These are phyloP conservation scores for Rubia yunnanensis DNA, from an alignment of 257 asterid genomes.

Conservation along the genomic window DNA sequence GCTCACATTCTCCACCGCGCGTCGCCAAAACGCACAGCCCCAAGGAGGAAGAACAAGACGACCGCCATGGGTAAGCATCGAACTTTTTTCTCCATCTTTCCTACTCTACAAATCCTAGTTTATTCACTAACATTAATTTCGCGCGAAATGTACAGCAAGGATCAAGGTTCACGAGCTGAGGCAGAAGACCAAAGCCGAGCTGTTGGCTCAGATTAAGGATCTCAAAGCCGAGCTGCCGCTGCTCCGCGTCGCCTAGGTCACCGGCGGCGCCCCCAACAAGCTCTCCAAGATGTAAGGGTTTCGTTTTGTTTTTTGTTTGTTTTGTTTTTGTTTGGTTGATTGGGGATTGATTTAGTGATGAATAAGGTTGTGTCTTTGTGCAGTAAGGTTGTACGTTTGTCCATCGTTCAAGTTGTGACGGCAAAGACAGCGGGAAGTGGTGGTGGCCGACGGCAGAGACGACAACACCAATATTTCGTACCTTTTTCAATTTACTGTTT, in stretches of 20 bases:
- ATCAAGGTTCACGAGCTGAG: slow-evolving; percentile 66
- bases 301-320: background rate
- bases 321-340: background rate
- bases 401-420: slow-evolving; percentile 75
- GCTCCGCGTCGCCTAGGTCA: slow-evolving; percentile 56
- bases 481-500: no score
- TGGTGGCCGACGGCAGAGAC: no score
- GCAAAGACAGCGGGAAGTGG: no score
- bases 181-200: slow-evolving; percentile 43
- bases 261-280: slow-evolving; percentile 41
- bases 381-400: slow-evolving; percentile 53
- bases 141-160: slow-evolving; percentile 28
- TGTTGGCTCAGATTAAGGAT: slow-evolving; percentile 63
- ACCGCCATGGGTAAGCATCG: slow-evolving; percentile 24
- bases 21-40: background rate
- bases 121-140: background rate
- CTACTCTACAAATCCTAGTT: background rate
- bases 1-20: background rate
- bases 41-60: background rate
- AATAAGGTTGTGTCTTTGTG: background rate
- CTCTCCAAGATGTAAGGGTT: slow-evolving; percentile 31
- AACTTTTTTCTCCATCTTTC: no score
- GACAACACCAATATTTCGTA: no score
- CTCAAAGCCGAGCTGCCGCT: slow-evolving; percentile 64
- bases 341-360: background rate